Evolutionary conservation across 2,329 filamentous ascomycete species (phyloP).

Genomic region (Sclerotinia trifoliorum): DNA sequence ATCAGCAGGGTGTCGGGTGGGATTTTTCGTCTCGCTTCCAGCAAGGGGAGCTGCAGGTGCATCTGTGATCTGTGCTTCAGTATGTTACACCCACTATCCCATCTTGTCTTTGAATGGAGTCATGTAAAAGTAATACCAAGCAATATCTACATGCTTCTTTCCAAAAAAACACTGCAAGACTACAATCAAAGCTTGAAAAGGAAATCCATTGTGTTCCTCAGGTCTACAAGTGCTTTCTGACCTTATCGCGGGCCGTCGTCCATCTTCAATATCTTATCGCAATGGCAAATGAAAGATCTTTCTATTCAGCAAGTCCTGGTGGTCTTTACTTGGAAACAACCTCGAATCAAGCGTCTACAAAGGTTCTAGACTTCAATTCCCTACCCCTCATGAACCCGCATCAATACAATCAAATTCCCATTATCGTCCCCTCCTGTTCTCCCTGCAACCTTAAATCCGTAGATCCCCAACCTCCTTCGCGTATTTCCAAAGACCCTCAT

Average conservation of each 20-base stretch:
- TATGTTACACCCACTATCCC: neutral
- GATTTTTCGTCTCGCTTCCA: constrained; percentile 12
- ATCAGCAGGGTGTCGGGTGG: constrained; percentile 1
- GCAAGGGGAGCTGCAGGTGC: constrained; percentile 5
- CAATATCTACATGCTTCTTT: neutral
- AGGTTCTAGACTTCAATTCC: constrained; percentile 41
- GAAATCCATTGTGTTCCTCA: neutral
- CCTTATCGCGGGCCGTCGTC: neutral
- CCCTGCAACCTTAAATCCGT: constrained; percentile 37
- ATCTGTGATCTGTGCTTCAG: neutral
- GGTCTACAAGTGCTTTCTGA: neutral
- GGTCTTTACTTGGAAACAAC: neutral
- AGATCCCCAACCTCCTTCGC: constrained; percentile 37
- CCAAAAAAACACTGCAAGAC: neutral
- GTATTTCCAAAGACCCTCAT: constrained; percentile 40
- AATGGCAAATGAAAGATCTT: neutral
- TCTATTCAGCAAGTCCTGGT: neutral
- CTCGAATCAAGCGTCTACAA: neutral
- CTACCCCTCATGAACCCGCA: constrained; percentile 49
- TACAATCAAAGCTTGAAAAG: neutral
- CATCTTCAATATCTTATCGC: neutral
- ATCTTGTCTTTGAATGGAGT: neutral
- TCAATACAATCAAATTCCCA: neutral
- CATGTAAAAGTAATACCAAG: neutral
- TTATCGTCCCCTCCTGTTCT: constrained; percentile 41